Conservation (phyloP, 805 yeast genomes). For the Wickerhamomyces strasburgensis region DNA sequence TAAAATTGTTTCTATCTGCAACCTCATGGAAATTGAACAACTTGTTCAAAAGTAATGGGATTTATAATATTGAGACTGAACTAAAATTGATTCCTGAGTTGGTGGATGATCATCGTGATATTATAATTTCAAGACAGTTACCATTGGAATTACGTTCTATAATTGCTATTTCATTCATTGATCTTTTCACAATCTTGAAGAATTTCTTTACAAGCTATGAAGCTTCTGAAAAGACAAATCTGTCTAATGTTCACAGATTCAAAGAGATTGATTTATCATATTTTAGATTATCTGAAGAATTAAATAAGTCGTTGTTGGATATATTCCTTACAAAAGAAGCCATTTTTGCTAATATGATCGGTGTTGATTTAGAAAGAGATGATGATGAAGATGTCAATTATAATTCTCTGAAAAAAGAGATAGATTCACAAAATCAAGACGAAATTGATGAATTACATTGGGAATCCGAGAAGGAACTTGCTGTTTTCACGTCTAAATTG, state of each 20-base stretch:
- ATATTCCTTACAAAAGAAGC: conserved; percentile 48
- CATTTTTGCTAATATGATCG: conserved; percentile 32
- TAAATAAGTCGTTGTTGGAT: conserved; percentile 33
- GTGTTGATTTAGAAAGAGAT: conserved; percentile 41
- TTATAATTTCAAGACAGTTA: conserved; percentile 4
- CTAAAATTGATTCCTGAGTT: conserved; percentile 13
- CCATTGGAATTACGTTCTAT: conserved; percentile 17
- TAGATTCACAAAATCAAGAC: conserved; percentile 15
- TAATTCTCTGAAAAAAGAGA: conserved; percentile 15
- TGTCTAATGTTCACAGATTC: conserved; percentile 18
- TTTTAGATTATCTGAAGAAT: conserved; percentile 24
- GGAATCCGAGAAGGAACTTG: conserved; percentile 37
- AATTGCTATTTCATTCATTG: conserved; percentile 22
- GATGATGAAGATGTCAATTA: conserved; percentile 47
- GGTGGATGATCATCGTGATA: conserved; percentile 10
- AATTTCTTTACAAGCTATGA: conserved; percentile 32
- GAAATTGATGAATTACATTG: conserved; percentile 21
- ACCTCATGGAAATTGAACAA: conserved; percentile 17
- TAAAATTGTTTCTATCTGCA: conserved; percentile 16
- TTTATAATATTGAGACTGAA: conserved; percentile 18
- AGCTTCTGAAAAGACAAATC: conserved; percentile 28
- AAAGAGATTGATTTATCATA: conserved; percentile 19
- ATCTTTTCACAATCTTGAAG: conserved; percentile 19
- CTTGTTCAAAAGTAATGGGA: conserved; percentile 14
- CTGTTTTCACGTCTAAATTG: conserved; percentile 38